phyloP scores from a whole-genome alignment of 768 basidiomycete species.

The Kwoniella shandongensis region DNA sequence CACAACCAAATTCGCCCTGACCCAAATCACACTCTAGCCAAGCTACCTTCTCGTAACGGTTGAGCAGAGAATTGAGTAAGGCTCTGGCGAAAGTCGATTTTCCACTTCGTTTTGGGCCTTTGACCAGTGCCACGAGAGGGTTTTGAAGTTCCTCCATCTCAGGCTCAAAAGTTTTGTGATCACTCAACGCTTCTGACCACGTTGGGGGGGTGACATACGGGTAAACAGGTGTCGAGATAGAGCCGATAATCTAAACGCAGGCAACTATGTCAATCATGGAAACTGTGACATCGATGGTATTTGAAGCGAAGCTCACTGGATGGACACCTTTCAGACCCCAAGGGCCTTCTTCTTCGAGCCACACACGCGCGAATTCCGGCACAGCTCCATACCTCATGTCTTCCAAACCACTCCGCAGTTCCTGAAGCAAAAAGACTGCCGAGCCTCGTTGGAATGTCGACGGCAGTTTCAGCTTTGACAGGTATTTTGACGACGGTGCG shows the following conservation, averaged over 20 bases:
- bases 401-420: slow-evolving; percentile 64
- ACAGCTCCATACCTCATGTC: slow-evolving; percentile 65
- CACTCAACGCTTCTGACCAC: slow-evolving; percentile 51
- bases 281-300: background rate
- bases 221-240: slow-evolving; percentile 34
- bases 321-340: slow-evolving; percentile 55
- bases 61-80: slow-evolving; percentile 68
- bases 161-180: slow-evolving; percentile 41
- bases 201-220: slow-evolving; percentile 37
- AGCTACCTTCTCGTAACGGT: slow-evolving; percentile 69
- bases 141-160: slow-evolving; percentile 13
- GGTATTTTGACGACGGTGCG: slow-evolving; percentile 26
- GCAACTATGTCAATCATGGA: too few species aligned
- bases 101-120: slow-evolving; percentile 80
- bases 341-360: slow-evolving; percentile 56
- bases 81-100: slow-evolving; percentile 85
- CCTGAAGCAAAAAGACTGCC: slow-evolving; percentile 63
- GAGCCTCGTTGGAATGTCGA: slow-evolving; percentile 11
- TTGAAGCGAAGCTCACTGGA: slow-evolving; percentile 58
- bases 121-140: slow-evolving; percentile 64
- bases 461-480: slow-evolving; percentile 29
- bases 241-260: slow-evolving; percentile 28
- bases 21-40: slow-evolving; percentile 91
- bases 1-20: slow-evolving; percentile 88
- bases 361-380: slow-evolving; percentile 65